phyloP scores from a whole-genome alignment of 768 basidiomycete species.

The Cystobasidium onofrii region DNA sequence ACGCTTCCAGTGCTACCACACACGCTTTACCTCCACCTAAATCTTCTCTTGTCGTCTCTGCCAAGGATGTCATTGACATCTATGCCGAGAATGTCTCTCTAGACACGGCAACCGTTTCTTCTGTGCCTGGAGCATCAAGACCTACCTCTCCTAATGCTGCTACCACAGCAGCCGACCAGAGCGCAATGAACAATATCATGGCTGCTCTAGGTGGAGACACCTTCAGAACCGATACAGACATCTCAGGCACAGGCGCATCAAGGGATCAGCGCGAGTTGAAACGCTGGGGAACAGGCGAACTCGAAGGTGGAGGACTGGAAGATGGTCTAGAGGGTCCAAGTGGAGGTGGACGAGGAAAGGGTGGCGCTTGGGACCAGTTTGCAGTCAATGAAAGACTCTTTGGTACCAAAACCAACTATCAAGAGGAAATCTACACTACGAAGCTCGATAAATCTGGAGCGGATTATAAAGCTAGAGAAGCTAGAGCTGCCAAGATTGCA shows the following conservation, averaged over 20 bases:
- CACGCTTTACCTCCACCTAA: constrained; percentile 11
- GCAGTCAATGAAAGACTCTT: constrained; percentile 85
- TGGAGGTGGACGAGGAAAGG: background rate
- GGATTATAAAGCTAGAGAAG: constrained; percentile 81
- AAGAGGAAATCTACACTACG: constrained; percentile 91
- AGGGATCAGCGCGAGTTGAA: constrained; percentile 36
- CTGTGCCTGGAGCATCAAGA: background rate
- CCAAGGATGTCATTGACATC: constrained; percentile 36
- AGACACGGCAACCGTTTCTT: background rate
- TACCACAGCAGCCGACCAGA: background rate
- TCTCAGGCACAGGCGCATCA: constrained; percentile 36
- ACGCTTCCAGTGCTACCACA: background rate
- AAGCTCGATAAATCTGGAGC: constrained; percentile 73
- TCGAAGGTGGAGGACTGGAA: background rate
- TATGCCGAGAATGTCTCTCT: constrained; percentile 35
- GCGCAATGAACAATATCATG: background rate
- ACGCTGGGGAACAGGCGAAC: constrained; percentile 30
- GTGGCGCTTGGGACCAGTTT: constrained; percentile 77
- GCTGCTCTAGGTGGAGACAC: constrained; percentile 25
- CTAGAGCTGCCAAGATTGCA: constrained; percentile 76
- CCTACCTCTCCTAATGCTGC: background rate
- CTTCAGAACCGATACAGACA: constrained; percentile 45
- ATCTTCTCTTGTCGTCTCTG: constrained; percentile 37
- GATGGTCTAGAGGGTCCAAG: constrained; percentile 3
- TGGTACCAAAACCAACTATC: constrained; percentile 80